Conservation (phyloP, 305 asterid species). For the Petunia hybrid region DNA sequence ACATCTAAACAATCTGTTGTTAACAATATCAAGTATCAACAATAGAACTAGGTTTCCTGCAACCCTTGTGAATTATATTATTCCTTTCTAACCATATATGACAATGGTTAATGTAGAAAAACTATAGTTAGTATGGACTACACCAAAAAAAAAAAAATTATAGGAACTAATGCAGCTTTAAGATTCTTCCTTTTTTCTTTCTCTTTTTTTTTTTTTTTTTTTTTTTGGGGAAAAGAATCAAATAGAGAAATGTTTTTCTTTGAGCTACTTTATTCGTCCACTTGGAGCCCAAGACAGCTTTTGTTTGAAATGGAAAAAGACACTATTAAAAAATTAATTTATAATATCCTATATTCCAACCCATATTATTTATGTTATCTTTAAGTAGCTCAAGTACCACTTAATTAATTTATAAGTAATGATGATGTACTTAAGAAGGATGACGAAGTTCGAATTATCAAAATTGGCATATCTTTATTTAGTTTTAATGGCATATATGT, state of each 20-base stretch:
- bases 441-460: not conserved
- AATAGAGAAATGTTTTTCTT: not conserved
- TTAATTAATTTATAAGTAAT: slow-evolving; percentile 8
- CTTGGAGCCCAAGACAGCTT: too few relatives aligned
- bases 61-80: too few relatives aligned
- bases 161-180: not conserved
- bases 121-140: too few relatives aligned
- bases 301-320: too few relatives aligned
- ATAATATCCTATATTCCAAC: slow-evolving; percentile 4
- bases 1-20: too few relatives aligned
- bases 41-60: too few relatives aligned
- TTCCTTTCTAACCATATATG: too few relatives aligned
- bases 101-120: too few relatives aligned
- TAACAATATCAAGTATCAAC: too few relatives aligned
- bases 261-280: too few relatives aligned
- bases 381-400: not conserved
- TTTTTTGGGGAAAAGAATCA: slow-evolving; percentile 8
- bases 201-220: not conserved
- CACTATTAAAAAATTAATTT: not conserved
- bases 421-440: not conserved
- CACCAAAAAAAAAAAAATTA: not conserved
- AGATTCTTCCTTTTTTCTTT: not conserved
- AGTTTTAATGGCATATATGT: not conserved
- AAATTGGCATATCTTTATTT: not conserved
- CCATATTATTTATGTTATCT: not conserved